Percentiles rank a stretch among this genome's conserved stretches.
Conservation (phyloP, 371 early-diverging fungal genomes). For the Mortierella sp. region DNA sequence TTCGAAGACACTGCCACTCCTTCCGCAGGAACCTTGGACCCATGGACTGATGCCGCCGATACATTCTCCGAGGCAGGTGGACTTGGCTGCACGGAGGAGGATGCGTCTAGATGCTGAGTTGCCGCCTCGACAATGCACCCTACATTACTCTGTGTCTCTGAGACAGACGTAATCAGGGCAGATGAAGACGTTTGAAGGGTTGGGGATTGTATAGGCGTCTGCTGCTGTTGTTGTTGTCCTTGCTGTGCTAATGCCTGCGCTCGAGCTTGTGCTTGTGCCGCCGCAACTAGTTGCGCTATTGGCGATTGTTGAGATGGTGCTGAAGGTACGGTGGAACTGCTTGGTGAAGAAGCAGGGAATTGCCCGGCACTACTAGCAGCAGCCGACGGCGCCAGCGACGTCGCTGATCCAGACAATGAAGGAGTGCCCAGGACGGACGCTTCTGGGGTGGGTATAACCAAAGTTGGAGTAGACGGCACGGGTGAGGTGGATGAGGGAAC, state of each 20-base stretch:
- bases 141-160: neutral
- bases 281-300: conserved; percentile 36
- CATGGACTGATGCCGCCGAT: too few relatives aligned
- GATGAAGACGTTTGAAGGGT: neutral
- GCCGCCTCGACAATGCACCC: too few relatives aligned
- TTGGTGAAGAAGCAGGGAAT: neutral
- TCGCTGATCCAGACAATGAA: conserved; percentile 14
- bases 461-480: conserved; percentile 12
- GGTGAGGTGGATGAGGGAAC: neutral
- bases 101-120: neutral
- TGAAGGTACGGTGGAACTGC: neutral
- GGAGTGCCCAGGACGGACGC: conserved; percentile 19
- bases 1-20: too few relatives aligned
- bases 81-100: neutral
- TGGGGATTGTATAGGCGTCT: neutral
- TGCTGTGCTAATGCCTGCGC: conserved; percentile 23
- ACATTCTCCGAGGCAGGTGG: too few relatives aligned
- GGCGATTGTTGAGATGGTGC: conserved; percentile 15
- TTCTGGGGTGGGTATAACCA: conserved; percentile 29
- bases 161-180: neutral
- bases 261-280: conserved; percentile 31
- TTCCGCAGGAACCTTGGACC: too few relatives aligned
- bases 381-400: conserved; percentile 1
- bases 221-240: conserved; percentile 13
- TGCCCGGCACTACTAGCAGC: neutral